Percentiles rank a stretch among this genome's conserved stretches.
These are phyloP conservation scores for barrel medic (Medicago truncatula) DNA, from an alignment of 306 rosid species.

Conservation along the genomic window DNA sequence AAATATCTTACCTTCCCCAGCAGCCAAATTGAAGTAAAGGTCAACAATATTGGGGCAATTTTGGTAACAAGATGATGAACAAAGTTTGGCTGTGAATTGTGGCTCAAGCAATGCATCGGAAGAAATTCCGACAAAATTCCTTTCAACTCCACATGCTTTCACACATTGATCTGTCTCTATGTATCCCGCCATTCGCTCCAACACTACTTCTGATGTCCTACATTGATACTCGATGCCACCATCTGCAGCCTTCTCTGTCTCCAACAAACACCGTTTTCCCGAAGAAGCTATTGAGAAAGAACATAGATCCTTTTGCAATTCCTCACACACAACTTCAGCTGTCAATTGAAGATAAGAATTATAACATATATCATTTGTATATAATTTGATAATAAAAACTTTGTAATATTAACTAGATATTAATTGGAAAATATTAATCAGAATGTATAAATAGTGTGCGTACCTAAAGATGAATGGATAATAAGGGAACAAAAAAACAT, in stretches of 20 bases:
- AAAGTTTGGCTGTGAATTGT: slow-evolving; percentile 69
- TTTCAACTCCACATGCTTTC: slow-evolving; percentile 72
- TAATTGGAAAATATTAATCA: not conserved
- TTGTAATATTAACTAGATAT: not conserved
- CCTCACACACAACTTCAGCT: slow-evolving; percentile 73
- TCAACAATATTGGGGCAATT: slow-evolving; percentile 79
- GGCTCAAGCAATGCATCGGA: slow-evolving; percentile 84
- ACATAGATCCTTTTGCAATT: slow-evolving; percentile 57
- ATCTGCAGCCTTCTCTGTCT: slow-evolving; percentile 50
- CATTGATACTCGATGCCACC: slow-evolving; percentile 67
- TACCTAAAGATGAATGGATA: slow-evolving; percentile 67
- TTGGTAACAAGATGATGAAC: slow-evolving; percentile 70
- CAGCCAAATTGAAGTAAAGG: slow-evolving; percentile 79
- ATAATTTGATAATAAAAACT: not conserved
- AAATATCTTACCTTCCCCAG: slow-evolving; percentile 66
- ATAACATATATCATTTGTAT: not conserved
- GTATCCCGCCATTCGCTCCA: slow-evolving; percentile 69
- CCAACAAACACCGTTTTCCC: slow-evolving; percentile 82
- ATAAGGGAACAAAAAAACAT: slow-evolving; percentile 58
- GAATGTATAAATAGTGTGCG: not conserved
- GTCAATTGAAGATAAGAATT: not conserved
- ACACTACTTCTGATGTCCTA: slow-evolving; percentile 77
- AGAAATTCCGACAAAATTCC: slow-evolving; percentile 75
- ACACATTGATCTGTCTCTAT: slow-evolving; percentile 74
- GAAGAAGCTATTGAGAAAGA: slow-evolving; percentile 86